Conservation (phyloP, 2,329 filamentous ascomycete genomes). For the Scortechinia acanthostroma region DNA sequence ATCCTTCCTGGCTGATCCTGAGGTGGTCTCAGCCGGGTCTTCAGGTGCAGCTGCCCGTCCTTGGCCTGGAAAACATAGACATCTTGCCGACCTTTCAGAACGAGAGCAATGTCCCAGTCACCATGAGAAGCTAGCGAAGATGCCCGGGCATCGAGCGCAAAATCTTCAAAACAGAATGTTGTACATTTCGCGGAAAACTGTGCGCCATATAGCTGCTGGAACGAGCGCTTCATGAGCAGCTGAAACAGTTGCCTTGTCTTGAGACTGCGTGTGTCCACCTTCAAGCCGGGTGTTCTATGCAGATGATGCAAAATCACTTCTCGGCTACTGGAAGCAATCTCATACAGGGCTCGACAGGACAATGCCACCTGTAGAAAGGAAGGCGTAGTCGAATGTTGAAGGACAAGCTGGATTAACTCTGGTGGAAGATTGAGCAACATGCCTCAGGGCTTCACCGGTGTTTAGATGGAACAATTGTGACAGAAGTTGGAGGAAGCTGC, state of each 20-base stretch:
- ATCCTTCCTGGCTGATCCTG: background rate
- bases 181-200: background rate
- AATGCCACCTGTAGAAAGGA: background rate
- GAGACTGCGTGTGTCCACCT: background rate
- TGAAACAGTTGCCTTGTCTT: conserved; percentile 1
- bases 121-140: background rate
- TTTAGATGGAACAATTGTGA: too few relatives aligned
- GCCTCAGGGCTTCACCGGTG: too few relatives aligned
- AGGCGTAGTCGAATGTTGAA: background rate
- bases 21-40: background rate
- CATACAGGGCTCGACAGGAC: background rate
- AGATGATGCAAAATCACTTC: background rate
- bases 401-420: background rate
- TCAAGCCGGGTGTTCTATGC: background rate
- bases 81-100: background rate
- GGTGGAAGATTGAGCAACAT: background rate
- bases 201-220: background rate
- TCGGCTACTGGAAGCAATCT: background rate
- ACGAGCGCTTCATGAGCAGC: background rate
- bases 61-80: background rate
- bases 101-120: background rate
- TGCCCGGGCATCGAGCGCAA: background rate
- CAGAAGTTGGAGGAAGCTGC: too few relatives aligned
- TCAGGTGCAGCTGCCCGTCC: background rate
- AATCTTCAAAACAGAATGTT: background rate